Evolutionary conservation across 2,329 filamentous ascomycete species (phyloP).

Genomic region (Diaporthe destruens): DNA sequence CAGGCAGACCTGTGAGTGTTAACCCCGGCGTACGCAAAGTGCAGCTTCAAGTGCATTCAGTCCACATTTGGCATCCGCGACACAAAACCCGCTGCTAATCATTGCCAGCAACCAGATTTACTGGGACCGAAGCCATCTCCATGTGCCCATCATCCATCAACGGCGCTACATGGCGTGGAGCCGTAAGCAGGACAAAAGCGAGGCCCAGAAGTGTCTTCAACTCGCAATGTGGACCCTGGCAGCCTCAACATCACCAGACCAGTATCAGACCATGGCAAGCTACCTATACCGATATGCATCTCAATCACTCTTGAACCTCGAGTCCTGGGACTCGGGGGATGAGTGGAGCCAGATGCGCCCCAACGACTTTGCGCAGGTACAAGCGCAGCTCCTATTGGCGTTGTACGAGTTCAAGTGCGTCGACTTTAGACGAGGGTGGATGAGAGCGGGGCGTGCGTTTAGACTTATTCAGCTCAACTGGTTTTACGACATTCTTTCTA

Average conservation of each 20-base stretch:
- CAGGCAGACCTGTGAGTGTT: conserved; percentile 28
- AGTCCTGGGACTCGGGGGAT: conserved; percentile 35
- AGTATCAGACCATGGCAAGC: conserved; percentile 45
- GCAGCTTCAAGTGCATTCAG: background rate
- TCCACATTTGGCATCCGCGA: conserved; percentile 2
- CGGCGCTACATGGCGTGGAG: conserved; percentile 41
- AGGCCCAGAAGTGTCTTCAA: conserved; percentile 47
- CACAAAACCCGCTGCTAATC: conserved; percentile 40
- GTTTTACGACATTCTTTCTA: conserved; percentile 25
- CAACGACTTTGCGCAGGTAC: conserved; percentile 44
- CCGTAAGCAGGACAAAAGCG: conserved; percentile 25
- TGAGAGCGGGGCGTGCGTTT: conserved; percentile 46
- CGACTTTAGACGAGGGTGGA: conserved; percentile 45
- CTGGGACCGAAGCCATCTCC: conserved; percentile 44
- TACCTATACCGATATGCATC: conserved; percentile 31
- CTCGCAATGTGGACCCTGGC: conserved; percentile 54
- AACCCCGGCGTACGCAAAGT: background rate
- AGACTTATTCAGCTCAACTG: conserved; percentile 44
- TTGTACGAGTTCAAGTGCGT: conserved; percentile 46
- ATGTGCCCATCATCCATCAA: conserved; percentile 43
- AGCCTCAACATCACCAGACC: conserved; percentile 49
- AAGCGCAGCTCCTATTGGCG: conserved; percentile 46
- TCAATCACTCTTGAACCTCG: conserved; percentile 40
- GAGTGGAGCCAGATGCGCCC: conserved; percentile 27
- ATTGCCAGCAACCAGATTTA: conserved; percentile 44